phyloP scores from a whole-genome alignment of 441 rosid species.

The Adansonia rubrostipa region DNA sequence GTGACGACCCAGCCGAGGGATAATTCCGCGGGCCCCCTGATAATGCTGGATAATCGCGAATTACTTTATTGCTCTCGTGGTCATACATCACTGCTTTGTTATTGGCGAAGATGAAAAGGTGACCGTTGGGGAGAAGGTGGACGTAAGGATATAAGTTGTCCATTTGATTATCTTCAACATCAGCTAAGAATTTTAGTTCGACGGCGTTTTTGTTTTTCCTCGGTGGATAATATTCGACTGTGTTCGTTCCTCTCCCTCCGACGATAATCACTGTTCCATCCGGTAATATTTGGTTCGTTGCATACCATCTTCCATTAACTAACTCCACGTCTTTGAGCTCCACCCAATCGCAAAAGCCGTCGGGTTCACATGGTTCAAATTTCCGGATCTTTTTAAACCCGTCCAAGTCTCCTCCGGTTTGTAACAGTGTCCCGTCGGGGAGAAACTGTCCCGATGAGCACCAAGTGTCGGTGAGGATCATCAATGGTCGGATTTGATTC shows the following conservation, averaged over 20 bases:
- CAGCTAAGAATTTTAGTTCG: slow-evolving; percentile 53
- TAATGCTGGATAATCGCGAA: slow-evolving; percentile 50
- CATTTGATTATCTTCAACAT: slow-evolving; percentile 61
- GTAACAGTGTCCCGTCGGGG: slow-evolving; percentile 64
- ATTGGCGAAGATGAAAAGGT: slow-evolving; percentile 69
- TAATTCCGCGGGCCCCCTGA: slow-evolving; percentile 70
- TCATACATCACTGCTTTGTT: slow-evolving; percentile 59
- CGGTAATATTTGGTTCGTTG: slow-evolving; percentile 63
- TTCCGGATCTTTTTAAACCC: slow-evolving; percentile 55
- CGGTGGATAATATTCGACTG: slow-evolving; percentile 67
- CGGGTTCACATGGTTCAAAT: slow-evolving; percentile 57
- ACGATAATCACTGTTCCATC: slow-evolving; percentile 67
- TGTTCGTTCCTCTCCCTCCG: slow-evolving; percentile 60
- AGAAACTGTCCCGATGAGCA: slow-evolving; percentile 75
- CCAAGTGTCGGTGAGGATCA: slow-evolving; percentile 75
- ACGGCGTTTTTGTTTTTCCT: slow-evolving; percentile 39
- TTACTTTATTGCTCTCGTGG: slow-evolving; percentile 41
- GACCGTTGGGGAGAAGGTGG: slow-evolving; percentile 65
- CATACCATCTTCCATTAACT: slow-evolving; percentile 62
- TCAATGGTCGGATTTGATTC: slow-evolving; percentile 54
- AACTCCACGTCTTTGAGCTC: slow-evolving; percentile 52
- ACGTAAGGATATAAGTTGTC: slow-evolving; percentile 71
- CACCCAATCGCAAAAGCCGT: slow-evolving; percentile 59
- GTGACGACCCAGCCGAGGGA: slow-evolving; percentile 70
- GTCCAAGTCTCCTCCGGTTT: slow-evolving; percentile 65